Evolutionary conservation across 2,329 filamentous ascomycete genomes (phyloP).

Genomic region (Ceratocystis lukuohia): DNA sequence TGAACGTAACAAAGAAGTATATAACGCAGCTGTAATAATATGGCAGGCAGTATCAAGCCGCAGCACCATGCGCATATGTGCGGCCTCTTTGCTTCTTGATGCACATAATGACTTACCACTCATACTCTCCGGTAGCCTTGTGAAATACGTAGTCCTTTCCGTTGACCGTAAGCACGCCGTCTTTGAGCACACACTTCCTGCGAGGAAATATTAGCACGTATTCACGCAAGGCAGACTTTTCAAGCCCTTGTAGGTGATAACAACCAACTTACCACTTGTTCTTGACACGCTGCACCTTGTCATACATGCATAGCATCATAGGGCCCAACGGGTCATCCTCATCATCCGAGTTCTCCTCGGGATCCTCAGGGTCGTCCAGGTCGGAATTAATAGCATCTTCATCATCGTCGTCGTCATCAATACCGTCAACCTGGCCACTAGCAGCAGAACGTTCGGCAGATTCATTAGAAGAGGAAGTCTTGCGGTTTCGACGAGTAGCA

Average conservation of each 20-base stretch:
- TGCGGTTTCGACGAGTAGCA: constrained; percentile 28
- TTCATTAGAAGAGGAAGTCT: background rate
- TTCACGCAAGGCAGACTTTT: background rate
- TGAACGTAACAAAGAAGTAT: background rate
- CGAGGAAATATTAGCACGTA: constrained; percentile 24
- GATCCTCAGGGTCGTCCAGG: constrained; percentile 86
- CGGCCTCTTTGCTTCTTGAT: background rate
- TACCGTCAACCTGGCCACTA: constrained; percentile 40
- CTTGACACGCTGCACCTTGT: constrained; percentile 98
- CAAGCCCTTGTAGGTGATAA: background rate
- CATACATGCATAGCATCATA: constrained; percentile 97
- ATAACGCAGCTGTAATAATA: background rate
- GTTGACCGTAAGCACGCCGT: constrained; percentile 84
- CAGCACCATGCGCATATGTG: background rate
- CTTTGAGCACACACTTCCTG: constrained; percentile 95
- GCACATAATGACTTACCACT: constrained; percentile 54
- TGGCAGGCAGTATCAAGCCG: background rate
- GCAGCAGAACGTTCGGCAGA: constrained; percentile 28
- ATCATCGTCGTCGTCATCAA: constrained; percentile 51
- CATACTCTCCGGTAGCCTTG: constrained; percentile 93
- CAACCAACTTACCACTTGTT: constrained; percentile 67
- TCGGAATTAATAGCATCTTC: constrained; percentile 98
- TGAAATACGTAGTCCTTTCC: constrained; percentile 96
- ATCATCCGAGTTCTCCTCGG: constrained; percentile 69
- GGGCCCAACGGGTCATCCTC: constrained; percentile 73